A percentile compares a stretch with the other conserved stretches of the same genome.
These are phyloP conservation scores for Orbilia oligospora DNA, from an alignment of 2,329 filamentous ascomycete species.

Conservation along the genomic window DNA sequence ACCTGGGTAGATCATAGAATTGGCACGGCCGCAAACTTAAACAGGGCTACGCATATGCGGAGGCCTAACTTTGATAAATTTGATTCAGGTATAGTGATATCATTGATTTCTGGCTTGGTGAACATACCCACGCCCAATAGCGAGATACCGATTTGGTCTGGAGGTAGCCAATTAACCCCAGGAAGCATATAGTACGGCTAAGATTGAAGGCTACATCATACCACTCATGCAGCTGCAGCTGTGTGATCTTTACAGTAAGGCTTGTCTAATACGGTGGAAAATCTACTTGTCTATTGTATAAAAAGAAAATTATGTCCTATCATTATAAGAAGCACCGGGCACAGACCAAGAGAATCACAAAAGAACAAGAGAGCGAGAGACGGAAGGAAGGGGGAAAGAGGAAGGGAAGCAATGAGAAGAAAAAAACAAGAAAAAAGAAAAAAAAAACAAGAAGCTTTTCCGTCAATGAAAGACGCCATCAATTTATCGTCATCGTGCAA, in stretches of 20 bases:
- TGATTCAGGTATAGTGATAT: not conserved
- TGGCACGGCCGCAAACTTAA: not conserved
- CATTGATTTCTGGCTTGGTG: not conserved
- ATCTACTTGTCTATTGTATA: too few relatives aligned
- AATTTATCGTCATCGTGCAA: constrained; percentile 4
- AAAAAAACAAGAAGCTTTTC: constrained; percentile 65
- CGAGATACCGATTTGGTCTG: too few relatives aligned
- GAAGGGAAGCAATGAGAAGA: constrained; percentile 62
- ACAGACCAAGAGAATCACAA: constrained; percentile 66
- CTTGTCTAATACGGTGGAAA: not conserved
- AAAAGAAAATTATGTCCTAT: not conserved
- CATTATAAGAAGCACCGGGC: constrained; percentile 18
- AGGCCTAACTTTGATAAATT: not conserved
- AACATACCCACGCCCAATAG: too few relatives aligned
- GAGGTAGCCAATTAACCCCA: too few relatives aligned
- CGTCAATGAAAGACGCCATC: constrained; percentile 18
- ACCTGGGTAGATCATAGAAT: not conserved
- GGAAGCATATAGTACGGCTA: too few relatives aligned
- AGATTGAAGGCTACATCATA: too few relatives aligned
- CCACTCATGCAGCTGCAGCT: too few relatives aligned
- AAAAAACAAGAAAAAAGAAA: not conserved
- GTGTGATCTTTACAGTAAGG: too few relatives aligned
- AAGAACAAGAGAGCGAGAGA: too few relatives aligned
- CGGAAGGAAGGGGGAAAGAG: too few relatives aligned
- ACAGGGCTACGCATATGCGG: not conserved